Evolutionary conservation across 176 grass and related monocot species (phyloP).

Genomic region (Miscanthus lutarioriparius): DNA sequence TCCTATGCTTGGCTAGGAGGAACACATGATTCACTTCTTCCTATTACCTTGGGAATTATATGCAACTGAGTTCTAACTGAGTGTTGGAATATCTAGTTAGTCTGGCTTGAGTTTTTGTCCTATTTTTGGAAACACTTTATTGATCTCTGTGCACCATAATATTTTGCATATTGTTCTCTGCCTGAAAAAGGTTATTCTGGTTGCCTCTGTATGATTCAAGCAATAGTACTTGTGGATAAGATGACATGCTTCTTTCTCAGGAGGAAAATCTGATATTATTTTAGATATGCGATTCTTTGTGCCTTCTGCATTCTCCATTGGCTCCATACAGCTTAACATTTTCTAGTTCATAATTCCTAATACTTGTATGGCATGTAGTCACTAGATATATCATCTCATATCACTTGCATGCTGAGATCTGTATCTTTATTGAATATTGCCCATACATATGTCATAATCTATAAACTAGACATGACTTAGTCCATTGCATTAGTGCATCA

Average conservation of each 20-base stretch:
- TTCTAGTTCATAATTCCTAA: neutral
- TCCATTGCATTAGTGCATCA: neutral
- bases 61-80: neutral
- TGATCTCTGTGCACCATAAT: neutral
- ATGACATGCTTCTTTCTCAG: neutral
- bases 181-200: neutral
- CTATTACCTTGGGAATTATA: slow-evolving; percentile 16
- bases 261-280: neutral
- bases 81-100: slow-evolving; percentile 12
- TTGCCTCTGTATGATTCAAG: slow-evolving; percentile 2
- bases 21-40: slow-evolving; percentile 12
- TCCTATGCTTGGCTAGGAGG: slow-evolving; percentile 7
- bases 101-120: slow-evolving; percentile 4
- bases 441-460: neutral
- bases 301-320: neutral
- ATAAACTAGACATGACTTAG: neutral
- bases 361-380: neutral
- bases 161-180: neutral
- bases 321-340: neutral
- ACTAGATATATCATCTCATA: slow-evolving; percentile 1
- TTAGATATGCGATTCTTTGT: neutral
- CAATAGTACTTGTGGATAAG: neutral
- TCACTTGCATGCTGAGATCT: slow-evolving; percentile 3
- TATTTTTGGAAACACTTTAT: slow-evolving; percentile 5
- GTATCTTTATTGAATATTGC: neutral